Base-by-base conservation (phyloP, 805 yeast genomes). In the Suhomyces prunicola region DNA sequence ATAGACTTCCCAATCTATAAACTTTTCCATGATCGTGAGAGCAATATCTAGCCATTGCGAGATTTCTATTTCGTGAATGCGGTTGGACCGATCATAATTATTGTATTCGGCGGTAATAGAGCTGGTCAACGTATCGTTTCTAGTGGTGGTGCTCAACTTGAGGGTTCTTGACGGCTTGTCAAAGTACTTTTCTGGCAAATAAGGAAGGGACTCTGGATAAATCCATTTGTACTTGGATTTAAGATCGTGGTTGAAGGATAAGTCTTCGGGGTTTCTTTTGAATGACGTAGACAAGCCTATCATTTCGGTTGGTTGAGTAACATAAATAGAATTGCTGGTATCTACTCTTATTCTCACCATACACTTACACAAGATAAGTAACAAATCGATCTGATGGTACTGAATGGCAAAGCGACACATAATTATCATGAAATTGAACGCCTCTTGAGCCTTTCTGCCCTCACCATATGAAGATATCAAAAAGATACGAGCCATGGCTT, bases 1-100 rank as follows among this genome's bases (percentile, higher is more conserved):
- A 64, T 85, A 88, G 0, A 83, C 64, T 56, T 87, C 93, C 94
- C 93, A 88, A 54, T 80, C 79, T 15, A 80, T 73, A 40, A 84
- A 84, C 3, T 73, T 71, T 10, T 79, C 78, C 57, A 88, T 61
- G 0, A 85, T 72, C 6, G 71, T 68, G 9, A 79, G 64, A 5
- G 85, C 81, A 10, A 83, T 54, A 0, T 72, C 62, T 7, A 87
- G 65, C 86, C 91, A 81, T 13, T 65, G 62, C 4, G 74, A 61
- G n/a, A 83, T 12, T 23, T 53, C 48, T 10, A 46, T 17, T 17
- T 17, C 40, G 41, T 31, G 12, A 9, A n/a, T 15, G 10, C n/a
- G 10, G 8, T 24, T 27, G 13, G 15, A 17, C n/a, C 31, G 22
- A 13, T 36, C 41, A 33, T 8, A 33, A 33, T 7, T 9, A 12